A percentile compares a stretch with the other conserved stretches of the same genome.
Conservation (phyloP, 148 eudicot species). For the Rhododendron vialii region DNA sequence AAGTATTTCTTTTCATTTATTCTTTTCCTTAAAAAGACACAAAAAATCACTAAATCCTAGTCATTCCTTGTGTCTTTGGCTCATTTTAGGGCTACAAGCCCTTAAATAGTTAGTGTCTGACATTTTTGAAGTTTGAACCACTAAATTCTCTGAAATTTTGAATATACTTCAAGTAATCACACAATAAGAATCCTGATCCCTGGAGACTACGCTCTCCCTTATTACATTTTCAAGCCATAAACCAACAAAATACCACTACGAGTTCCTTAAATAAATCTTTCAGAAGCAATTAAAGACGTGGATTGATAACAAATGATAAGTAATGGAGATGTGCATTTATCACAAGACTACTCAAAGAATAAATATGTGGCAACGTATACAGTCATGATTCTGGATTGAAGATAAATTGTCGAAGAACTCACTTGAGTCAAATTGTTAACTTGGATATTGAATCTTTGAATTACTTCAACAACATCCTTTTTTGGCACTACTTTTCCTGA, state of each 20-base stretch:
- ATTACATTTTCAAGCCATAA: not conserved
- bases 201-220: not conserved
- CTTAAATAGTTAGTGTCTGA: not conserved
- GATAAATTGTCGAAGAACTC: constrained; percentile 12
- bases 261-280: not conserved
- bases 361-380: not conserved
- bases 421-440: constrained; percentile 97
- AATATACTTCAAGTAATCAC: not conserved
- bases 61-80: not conserved
- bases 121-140: not conserved
- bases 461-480: constrained; percentile 56
- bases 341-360: not conserved
- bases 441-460: constrained; percentile 85
- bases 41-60: not conserved
- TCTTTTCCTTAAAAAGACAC: not conserved
- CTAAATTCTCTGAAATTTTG: not conserved
- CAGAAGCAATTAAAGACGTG: not conserved
- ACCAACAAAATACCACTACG: not conserved
- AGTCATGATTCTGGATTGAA: not conserved
- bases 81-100: not conserved
- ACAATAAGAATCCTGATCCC: not conserved
- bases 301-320: not conserved
- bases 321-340: not conserved
- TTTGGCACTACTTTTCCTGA: constrained; percentile 62
- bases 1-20: not conserved